Percentiles rank a stretch among this genome's conserved stretches.
Evolutionary conservation across 2,329 filamentous ascomycete species (phyloP).

Genomic region (Penicillium sp.): DNA sequence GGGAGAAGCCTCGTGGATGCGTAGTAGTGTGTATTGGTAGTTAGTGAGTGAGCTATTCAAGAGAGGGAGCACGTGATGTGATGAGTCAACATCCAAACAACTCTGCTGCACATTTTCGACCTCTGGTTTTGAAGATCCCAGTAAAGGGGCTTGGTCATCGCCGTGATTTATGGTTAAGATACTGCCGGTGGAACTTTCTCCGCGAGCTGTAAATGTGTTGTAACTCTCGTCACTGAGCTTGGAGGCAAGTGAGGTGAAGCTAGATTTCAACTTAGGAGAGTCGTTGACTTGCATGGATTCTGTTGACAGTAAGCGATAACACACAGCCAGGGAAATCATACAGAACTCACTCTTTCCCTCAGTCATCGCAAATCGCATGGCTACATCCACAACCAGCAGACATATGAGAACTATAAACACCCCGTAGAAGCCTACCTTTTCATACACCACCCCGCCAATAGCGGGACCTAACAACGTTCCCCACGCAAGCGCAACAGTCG

Average conservation of each 20-base stretch:
- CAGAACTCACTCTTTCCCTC: constrained; percentile 40
- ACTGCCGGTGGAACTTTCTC: not conserved
- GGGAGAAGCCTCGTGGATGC: too few relatives aligned
- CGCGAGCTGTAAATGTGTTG: not conserved
- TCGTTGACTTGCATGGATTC: constrained; percentile 1
- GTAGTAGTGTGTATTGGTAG: too few relatives aligned
- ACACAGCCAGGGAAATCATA: too few relatives aligned
- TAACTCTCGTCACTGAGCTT: not conserved
- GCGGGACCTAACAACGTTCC: constrained; percentile 61
- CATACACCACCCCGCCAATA: constrained; percentile 62
- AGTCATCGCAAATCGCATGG: constrained; percentile 64
- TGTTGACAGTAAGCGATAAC: too few relatives aligned
- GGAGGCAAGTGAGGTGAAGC: not conserved
- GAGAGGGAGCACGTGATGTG: too few relatives aligned
- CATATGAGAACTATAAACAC: constrained; percentile 42
- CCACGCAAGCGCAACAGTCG: constrained; percentile 57
- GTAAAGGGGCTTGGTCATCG: constrained; percentile 5
- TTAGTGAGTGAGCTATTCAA: too few relatives aligned
- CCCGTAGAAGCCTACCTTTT: constrained; percentile 26
- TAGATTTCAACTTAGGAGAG: not conserved
- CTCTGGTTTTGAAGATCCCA: constrained; percentile 17
- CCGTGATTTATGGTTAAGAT: not conserved
- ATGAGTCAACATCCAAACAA: too few relatives aligned
- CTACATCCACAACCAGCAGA: constrained; percentile 60
- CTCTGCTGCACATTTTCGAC: constrained; percentile 39